These are phyloP conservation scores for Trypethelium eluteriae DNA, from an alignment of 495 filamentous ascomycete genomes.

Conservation along the genomic window DNA sequence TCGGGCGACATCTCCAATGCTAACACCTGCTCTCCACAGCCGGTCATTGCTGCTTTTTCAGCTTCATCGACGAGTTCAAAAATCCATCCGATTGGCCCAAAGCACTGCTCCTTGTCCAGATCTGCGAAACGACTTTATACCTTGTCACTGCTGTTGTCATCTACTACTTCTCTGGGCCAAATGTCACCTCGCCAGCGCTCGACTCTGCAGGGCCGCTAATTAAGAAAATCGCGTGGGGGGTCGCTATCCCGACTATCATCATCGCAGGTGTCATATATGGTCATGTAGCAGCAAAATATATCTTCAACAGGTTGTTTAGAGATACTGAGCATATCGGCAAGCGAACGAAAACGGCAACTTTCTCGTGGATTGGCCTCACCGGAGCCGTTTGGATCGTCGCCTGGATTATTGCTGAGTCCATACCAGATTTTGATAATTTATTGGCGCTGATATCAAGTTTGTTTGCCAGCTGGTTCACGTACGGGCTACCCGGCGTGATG, in stretches of 20 bases:
- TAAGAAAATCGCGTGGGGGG: slow-evolving; percentile 67
- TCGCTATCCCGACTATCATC: slow-evolving; percentile 68
- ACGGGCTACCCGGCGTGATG: slow-evolving; percentile 13
- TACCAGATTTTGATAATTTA: slow-evolving; percentile 32
- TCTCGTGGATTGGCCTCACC: slow-evolving; percentile 30
- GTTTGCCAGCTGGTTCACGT: slow-evolving; percentile 22
- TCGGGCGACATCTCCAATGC: slow-evolving; percentile 57
- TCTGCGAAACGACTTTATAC: slow-evolving; percentile 45
- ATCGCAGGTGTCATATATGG: slow-evolving; percentile 68
- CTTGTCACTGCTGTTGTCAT: slow-evolving; percentile 58
- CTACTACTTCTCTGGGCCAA: slow-evolving; percentile 63
- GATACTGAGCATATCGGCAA: slow-evolving; percentile 23
- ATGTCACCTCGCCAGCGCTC: slow-evolving; percentile 63
- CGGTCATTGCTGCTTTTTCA: slow-evolving; percentile 22
- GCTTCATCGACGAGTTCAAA: slow-evolving; percentile 22
- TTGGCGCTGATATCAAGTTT: slow-evolving; percentile 30
- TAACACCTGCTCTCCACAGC: slow-evolving; percentile 39
- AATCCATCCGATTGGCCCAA: slow-evolving; percentile 19
- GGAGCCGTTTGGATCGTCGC: slow-evolving; percentile 23
- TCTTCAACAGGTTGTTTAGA: slow-evolving; percentile 26
- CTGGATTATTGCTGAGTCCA: slow-evolving; percentile 31
- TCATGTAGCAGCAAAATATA: slow-evolving; percentile 46
- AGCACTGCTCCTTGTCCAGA: slow-evolving; percentile 20
- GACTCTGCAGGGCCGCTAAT: slow-evolving; percentile 53
- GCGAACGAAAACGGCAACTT: slow-evolving; percentile 19